Base-by-base conservation (phyloP, 2,329 filamentous ascomycete genomes). In the Fusarium coicis region DNA sequence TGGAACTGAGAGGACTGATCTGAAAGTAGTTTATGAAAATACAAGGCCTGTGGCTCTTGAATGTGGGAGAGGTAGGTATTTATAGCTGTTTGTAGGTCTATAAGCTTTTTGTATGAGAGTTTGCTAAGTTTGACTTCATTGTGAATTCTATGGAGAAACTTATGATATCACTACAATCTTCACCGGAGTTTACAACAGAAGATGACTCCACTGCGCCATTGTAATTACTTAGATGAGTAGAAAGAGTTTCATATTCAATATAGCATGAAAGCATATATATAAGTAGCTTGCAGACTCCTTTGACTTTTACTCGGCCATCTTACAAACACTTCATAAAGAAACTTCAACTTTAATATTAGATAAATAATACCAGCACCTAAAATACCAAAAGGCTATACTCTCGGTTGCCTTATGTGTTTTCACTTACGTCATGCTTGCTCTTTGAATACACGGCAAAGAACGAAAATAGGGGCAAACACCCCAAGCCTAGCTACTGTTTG, bases 171-270 rank as follows among this genome's bases (percentile, higher is more conserved):
- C 4, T 14, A 15, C 2, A 7, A 21, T 28, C 10, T 2, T 11
- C 5, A 9, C 8, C 2, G 10, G 21, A 18, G 3, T 5, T n/a
- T 30, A 19, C 0, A 6, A 2, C 1, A 30, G 8, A 7, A 7
- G 1, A 28, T 50, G 23, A 30, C 6, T 1, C 11, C 8, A 37
- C 23, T 11, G 5, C 2, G 7, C 11, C 5, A 57, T 6, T 18
- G 0, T 16, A 4, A 10, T 5, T 18, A 0, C 7, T 7, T 0
- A 1, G 3, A 26, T 18, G 15, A 8, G 14, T 15, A 30, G 44
- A 47, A 15, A 46, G 19, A 47, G 26, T 10, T 26, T 18, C 10
- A 9, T 42, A 19, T 42, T 16, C 16, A 34, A 21, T 28, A 7
- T 26, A 3, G 15, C n/a, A 7, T 7, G 40, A 23, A 18, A 26